These are phyloP conservation scores for Flagelloscypha sp. DNA, from an alignment of 768 basidiomycete species.

Conservation along the genomic window DNA sequence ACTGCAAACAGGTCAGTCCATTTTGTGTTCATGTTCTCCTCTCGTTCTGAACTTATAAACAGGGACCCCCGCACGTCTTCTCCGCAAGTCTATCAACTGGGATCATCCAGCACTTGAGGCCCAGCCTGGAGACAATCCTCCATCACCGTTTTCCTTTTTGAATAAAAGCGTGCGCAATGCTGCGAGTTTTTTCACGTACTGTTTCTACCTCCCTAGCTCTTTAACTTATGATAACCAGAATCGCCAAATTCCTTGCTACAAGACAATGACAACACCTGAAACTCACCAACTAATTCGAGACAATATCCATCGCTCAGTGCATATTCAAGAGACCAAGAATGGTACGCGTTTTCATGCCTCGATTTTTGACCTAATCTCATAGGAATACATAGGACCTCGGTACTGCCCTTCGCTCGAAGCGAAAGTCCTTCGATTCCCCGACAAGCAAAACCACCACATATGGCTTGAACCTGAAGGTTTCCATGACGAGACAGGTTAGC, in stretches of 20 bases:
- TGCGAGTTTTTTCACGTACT: constrained; percentile 37
- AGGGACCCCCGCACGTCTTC: constrained; percentile 78
- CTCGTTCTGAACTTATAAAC: constrained; percentile 48
- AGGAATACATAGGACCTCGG: constrained; percentile 53
- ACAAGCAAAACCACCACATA: constrained; percentile 62
- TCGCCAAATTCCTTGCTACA: constrained; percentile 66
- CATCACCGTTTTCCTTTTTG: constrained; percentile 72
- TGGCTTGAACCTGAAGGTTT: constrained; percentile 94
- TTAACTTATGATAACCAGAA: too few species aligned
- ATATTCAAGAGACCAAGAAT: constrained; percentile 85
- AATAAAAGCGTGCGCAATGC: constrained; percentile 62
- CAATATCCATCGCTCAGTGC: constrained; percentile 70
- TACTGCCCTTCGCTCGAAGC: constrained; percentile 90
- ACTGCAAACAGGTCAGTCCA: constrained; percentile 75
- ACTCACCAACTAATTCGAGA: constrained; percentile 73
- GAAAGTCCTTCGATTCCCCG: constrained; percentile 72
- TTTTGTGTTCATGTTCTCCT: too few species aligned
- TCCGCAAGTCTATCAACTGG: constrained; percentile 60
- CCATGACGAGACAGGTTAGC: constrained; percentile 71
- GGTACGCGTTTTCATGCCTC: constrained; percentile 30
- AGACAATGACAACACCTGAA: constrained; percentile 60
- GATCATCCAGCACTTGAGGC: constrained; percentile 50
- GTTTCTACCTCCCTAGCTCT: too few species aligned
- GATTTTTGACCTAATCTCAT: constrained; percentile 1
- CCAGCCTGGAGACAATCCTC: constrained; percentile 61